Base-by-base conservation (phyloP, 2,329 filamentous ascomycete genomes). In the Aspergillus quadrilineatus region DNA sequence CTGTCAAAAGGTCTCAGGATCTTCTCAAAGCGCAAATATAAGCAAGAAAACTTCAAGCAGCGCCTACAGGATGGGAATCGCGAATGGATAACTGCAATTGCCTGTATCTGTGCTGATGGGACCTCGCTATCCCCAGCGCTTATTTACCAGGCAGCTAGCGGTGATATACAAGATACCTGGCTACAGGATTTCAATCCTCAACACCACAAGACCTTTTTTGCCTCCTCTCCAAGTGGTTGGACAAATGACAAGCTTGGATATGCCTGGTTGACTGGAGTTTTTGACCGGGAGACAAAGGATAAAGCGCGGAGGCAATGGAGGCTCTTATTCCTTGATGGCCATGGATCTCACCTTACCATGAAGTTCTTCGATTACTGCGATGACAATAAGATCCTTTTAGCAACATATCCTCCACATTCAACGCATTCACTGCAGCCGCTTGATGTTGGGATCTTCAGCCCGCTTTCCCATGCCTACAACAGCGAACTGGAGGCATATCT, bases 81-180 rank as follows among this genome's bases (percentile, higher is more conserved):
- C 1, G 50, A 65, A 42, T 67, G 50, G 61, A 64, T 67, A 39
- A 67, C 54, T 29, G 52, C 43, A 32, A 59, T 66, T 50, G 59
- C 43, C 3, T 60, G 51, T 58, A 64, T 65, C 46, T 63, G 53
- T 43, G 47, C 53, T 14, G 49, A 65, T 55, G 41, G 55, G 17
- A 59, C 36, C 10, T 30, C 42, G 9, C 43, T 65, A 7, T 48
- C 52, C 1, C 50, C 56, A 32, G 34, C 29, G 45, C 43, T 67
- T 15, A 67, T 67, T 42, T 22, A 22, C 22, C 22, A 22, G 3
- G 22, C 22, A 22, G 22, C 22, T 22, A 22, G 22, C 22, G 3
- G 22, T 22, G 22, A 22, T 22, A 22, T 22, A 22, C 22, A 22
- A 22, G 22, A 22, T 22, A 22, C 22, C 22, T 22, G 22, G 22